These are phyloP conservation scores for Neonectria neomacrospora DNA, from an alignment of 2,329 filamentous ascomycete species.

Conservation along the genomic window DNA sequence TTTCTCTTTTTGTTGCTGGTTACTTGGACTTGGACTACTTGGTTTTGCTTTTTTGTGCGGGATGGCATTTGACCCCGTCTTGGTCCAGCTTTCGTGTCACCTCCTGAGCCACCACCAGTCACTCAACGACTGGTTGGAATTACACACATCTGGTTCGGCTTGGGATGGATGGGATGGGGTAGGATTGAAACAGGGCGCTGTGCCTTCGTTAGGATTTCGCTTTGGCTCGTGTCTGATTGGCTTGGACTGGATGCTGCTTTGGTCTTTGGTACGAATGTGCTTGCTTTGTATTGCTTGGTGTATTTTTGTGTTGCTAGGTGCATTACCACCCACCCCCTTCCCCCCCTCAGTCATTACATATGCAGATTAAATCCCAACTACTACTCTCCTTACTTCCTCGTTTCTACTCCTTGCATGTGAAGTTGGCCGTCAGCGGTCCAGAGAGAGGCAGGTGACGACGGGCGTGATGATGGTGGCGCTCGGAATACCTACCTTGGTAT, in stretches of 20 bases:
- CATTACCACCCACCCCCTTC: too few species aligned
- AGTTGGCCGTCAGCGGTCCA: too few species aligned
- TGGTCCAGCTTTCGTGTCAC: background rate
- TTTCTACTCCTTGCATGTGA: background rate
- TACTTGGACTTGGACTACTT: background rate
- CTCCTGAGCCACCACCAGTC: background rate
- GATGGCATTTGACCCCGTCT: background rate
- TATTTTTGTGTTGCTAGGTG: background rate
- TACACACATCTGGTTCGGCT: background rate
- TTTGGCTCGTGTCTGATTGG: background rate
- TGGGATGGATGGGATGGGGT: background rate
- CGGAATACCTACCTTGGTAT: too few species aligned
- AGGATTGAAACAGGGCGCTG: background rate
- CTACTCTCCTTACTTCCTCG: background rate
- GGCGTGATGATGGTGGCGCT: background rate
- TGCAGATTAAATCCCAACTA: background rate
- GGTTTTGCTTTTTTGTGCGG: background rate
- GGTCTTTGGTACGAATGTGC: background rate
- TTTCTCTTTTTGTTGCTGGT: background rate
- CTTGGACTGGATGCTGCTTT: background rate
- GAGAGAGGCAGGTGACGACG: too few species aligned
- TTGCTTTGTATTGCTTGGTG: background rate
- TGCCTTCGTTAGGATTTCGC: background rate
- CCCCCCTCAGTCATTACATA: background rate
- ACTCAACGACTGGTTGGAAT: background rate